Evolutionary conservation across 345 rosid species (phyloP), one percentile per base, ranked within the genome.

Genomic region (Rubroshorea leprosula): DNA sequence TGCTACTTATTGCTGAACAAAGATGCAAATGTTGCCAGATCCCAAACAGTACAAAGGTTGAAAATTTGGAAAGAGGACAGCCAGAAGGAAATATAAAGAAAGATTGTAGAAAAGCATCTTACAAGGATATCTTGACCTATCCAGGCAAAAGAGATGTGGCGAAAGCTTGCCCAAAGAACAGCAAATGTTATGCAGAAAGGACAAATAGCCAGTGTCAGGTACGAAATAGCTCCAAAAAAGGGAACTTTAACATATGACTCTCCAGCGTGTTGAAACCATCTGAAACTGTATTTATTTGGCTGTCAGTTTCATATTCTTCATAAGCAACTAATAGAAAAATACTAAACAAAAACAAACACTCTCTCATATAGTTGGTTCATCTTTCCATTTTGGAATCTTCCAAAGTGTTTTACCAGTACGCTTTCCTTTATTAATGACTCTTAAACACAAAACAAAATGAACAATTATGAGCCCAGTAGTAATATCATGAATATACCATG

Each of bases 41-140:
- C 4, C 35, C 9, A 29, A 29, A 29, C 9, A 29, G 35, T 29
- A 29, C 35, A 29, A 29, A 29, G 35, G 35, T 29, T 29, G 5
- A 29, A 29, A 29, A 29, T 9, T 9, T 29, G 35, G 35, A 9
- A 29, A 29, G 17, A 16, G 5, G 14, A 44, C 2, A 44, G 18
- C 47, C 6, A 3, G 10, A 29, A 29, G 41, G 41, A 54, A 41
- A 57, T 48, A 43, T 15, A 23, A 60, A 49, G 45, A 29, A 49
- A 31, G 64, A 49, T 7, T 2, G 22, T 21, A 35, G 26, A 60
- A 22, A 60, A 55, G 41, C 4, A n/a, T 68, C 94, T 89, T 80
- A 93, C 97, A 75, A 93, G 99, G 70, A 93, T 82, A 74, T 93
- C 96, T 93, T 93, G 97, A 60, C 96, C 99, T 70, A 93, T 93